These are phyloP conservation scores for Zelonia costaricensis DNA, from an alignment of 208 protist species.

Conservation along the genomic window DNA sequence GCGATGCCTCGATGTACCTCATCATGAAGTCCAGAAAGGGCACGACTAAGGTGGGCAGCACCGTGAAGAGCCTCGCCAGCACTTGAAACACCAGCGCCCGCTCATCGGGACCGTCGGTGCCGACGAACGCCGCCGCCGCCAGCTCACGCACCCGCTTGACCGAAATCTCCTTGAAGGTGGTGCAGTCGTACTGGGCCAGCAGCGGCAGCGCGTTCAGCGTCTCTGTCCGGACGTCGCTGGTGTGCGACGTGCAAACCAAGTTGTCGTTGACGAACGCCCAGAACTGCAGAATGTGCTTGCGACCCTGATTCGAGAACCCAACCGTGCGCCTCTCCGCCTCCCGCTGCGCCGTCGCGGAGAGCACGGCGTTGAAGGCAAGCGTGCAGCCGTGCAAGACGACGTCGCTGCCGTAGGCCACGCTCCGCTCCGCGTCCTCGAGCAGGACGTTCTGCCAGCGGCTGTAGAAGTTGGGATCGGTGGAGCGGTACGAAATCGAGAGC, in stretches of 20 bases:
- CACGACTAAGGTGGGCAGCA: constrained; percentile 68
- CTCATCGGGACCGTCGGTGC: constrained; percentile 48
- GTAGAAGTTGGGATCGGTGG: constrained; percentile 45
- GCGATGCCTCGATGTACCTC: constrained; percentile 72
- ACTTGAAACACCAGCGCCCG: constrained; percentile 64
- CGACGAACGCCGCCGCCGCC: constrained; percentile 46
- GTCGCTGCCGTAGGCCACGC: constrained; percentile 37
- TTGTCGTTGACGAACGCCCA: constrained; percentile 63
- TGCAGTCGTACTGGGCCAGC: constrained; percentile 74
- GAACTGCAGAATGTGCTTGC: constrained; percentile 44
- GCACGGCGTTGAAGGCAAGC: constrained; percentile 69
- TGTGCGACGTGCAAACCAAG: constrained; percentile 26
- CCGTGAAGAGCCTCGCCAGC: constrained; percentile 55
- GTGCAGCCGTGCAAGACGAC: constrained; percentile 60
- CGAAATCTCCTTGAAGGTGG: constrained; percentile 56
- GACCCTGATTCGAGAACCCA: constrained; percentile 39
- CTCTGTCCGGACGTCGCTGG: constrained; percentile 43
- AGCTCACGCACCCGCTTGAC: constrained; percentile 46
- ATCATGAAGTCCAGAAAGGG: constrained; percentile 76
- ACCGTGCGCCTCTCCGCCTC: constrained; percentile 40
- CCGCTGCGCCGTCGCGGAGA: constrained; percentile 51
- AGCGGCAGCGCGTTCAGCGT: constrained; percentile 66
- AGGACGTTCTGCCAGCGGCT: constrained; percentile 67
- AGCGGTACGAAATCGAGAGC: constrained; percentile 66
- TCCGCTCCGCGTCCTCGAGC: constrained; percentile 50